Evolutionary conservation across 2,329 filamentous ascomycete genomes (phyloP), one percentile per base, ranked within the genome.

Genomic region (Sclerotinia trifoliorum): DNA sequence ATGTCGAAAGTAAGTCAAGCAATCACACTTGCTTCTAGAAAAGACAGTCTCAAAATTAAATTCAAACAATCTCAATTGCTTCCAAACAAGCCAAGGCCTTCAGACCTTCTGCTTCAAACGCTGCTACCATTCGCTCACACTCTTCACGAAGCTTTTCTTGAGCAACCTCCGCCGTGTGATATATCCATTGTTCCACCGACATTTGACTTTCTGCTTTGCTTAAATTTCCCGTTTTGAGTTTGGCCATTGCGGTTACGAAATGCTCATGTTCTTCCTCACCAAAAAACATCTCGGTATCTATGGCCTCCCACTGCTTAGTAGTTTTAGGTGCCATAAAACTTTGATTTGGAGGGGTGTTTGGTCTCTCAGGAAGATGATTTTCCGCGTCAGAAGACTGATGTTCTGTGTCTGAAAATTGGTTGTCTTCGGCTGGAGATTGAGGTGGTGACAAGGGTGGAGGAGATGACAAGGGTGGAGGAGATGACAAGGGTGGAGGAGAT

Each of bases 121-220:
- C 83, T 69, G 84, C 86, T 6, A 99, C 92, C 78, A 96, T 86
- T 35, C 87, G 82, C 81, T 98, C 94, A 76, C 93, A 97, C 77
- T 96, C 91, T 48, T 84, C 81, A 76, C 89, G 90, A 67, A 99
- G 81, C 78, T 88, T 89, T 79, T 89, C 87, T 81, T 98, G 94
- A 0, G 92, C 93, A 76, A 89, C 83, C 70, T 85, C 85, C 0
- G 95, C 95, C 73, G 95, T 94, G 79, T 89, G 86, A 68, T 88
- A 83, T 51, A 99, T 90, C 93, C 94, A 99, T 78, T 97, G 89
- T 78, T 97, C 93, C 0, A 98, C 92, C 6, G 89, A 94, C 94
- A 99, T 97, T 49, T 85, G 83, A 81, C 90, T 93, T 81, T 98
- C 95, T 0, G 88, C 86, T 65, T 85, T 90, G 2, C 86, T 90